phyloP scores from a whole-genome alignment of 371 early-diverging fungal genomes.

The Rhizomucor miehei region DNA sequence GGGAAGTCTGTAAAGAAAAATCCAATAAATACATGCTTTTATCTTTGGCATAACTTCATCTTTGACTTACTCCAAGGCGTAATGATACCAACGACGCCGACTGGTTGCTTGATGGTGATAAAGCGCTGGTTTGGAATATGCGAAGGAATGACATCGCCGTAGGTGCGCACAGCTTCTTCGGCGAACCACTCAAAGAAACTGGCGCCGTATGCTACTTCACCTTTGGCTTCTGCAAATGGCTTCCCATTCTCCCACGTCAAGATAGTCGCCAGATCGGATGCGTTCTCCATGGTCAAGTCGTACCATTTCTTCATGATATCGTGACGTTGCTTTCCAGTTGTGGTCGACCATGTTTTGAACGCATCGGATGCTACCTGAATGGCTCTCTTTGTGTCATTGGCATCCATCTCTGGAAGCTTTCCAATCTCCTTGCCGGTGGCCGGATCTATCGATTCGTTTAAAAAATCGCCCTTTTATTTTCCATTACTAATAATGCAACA shows the following conservation, averaged over 20 bases:
- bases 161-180: slow-evolving; percentile 78
- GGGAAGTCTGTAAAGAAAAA: slow-evolving; percentile 68
- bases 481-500: background rate
- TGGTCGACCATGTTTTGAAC: slow-evolving; percentile 61
- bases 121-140: slow-evolving; percentile 54
- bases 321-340: slow-evolving; percentile 63
- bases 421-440: slow-evolving; percentile 67
- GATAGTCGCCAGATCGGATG: slow-evolving; percentile 73
- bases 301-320: slow-evolving; percentile 67
- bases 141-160: slow-evolving; percentile 81
- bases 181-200: slow-evolving; percentile 86
- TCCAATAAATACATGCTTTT: background rate
- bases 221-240: slow-evolving; percentile 50
- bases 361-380: slow-evolving; percentile 61
- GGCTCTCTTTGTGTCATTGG: slow-evolving; percentile 56
- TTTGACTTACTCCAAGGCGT: slow-evolving; percentile 86
- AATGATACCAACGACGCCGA: slow-evolving; percentile 84
- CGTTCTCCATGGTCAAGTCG: slow-evolving; percentile 64
- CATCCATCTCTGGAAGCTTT: slow-evolving; percentile 64
- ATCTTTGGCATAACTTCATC: too few species aligned
- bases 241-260: slow-evolving; percentile 82
- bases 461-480: background rate
- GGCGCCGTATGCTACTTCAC: slow-evolving; percentile 81
- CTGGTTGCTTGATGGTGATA: slow-evolving; percentile 76
- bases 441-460: slow-evolving; percentile 50